Conservation (phyloP, 129 eudicot species). For the Flaveria robusta region DNA sequence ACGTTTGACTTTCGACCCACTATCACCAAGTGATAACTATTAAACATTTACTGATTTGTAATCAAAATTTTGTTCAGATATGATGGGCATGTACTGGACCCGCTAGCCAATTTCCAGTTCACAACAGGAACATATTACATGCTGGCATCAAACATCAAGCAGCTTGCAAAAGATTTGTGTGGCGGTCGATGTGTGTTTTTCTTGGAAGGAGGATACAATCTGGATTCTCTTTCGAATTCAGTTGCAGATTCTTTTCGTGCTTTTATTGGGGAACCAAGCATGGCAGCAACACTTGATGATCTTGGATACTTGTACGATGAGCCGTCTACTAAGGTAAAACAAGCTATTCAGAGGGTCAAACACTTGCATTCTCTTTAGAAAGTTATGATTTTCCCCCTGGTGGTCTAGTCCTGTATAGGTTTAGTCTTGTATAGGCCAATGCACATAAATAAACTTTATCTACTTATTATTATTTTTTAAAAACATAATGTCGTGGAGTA, state of each 20-base stretch:
- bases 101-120: slow-evolving; percentile 81
- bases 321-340: slow-evolving; percentile 64
- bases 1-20: background rate
- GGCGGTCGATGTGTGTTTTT: slow-evolving; percentile 92
- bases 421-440: background rate
- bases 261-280: slow-evolving; percentile 79
- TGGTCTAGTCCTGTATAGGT: slow-evolving; percentile 11
- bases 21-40: background rate
- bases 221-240: slow-evolving; percentile 69
- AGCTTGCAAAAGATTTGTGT: slow-evolving; percentile 80
- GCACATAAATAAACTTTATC: background rate
- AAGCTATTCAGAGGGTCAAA: slow-evolving; percentile 74
- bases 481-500: too few relatives aligned
- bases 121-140: slow-evolving; percentile 91
- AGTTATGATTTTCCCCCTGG: background rate
- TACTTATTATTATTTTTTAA: too few relatives aligned
- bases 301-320: slow-evolving; percentile 77
- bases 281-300: slow-evolving; percentile 55
- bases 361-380: slow-evolving; percentile 74
- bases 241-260: slow-evolving; percentile 93
- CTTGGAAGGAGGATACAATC: slow-evolving; percentile 96
- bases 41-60: background rate
- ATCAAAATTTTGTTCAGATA: slow-evolving; percentile 48
- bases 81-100: slow-evolving; percentile 86
- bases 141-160: slow-evolving; percentile 80